Conservation (phyloP, 192 early-diverging fungal species). For the Coemansia sp. region DNA sequence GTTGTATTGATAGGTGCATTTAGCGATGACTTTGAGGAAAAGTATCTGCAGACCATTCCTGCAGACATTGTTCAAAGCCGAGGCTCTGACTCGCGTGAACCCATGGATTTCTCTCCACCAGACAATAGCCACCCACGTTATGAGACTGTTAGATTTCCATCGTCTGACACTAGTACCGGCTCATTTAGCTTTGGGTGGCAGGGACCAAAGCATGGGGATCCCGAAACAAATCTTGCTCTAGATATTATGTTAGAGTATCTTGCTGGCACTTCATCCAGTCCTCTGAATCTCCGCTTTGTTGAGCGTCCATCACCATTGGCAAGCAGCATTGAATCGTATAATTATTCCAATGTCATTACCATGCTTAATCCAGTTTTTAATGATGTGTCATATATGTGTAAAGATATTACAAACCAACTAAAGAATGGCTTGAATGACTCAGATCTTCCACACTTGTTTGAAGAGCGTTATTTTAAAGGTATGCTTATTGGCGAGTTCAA, state of each 20-base stretch:
- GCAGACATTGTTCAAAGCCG: slow-evolving; percentile 22
- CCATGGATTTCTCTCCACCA: slow-evolving; percentile 30
- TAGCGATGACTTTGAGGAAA: slow-evolving; percentile 43
- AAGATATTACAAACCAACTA: slow-evolving; percentile 21
- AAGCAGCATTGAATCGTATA: slow-evolving; percentile 62
- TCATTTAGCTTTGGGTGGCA: slow-evolving; percentile 72
- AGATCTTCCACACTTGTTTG: slow-evolving; percentile 58
- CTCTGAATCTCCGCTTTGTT: slow-evolving; percentile 75
- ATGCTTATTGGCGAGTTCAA: slow-evolving; percentile 63
- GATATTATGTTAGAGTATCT: slow-evolving; percentile 76
- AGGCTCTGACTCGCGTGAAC: slow-evolving; percentile 26
- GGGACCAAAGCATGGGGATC: slow-evolving; percentile 67
- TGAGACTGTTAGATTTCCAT: slow-evolving; percentile 53
- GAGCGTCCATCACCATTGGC: slow-evolving; percentile 68
- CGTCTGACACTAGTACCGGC: slow-evolving; percentile 64
- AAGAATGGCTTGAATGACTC: slow-evolving; percentile 33
- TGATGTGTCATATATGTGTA: slow-evolving; percentile 56
- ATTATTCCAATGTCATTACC: slow-evolving; percentile 54
- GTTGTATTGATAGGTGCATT: slow-evolving; percentile 64
- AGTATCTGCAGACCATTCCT: slow-evolving; percentile 38
- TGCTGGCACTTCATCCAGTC: slow-evolving; percentile 68
- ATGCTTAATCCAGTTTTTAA: slow-evolving; percentile 64
- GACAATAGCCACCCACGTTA: not conserved
- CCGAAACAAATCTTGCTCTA: slow-evolving; percentile 60
- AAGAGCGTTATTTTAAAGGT: slow-evolving; percentile 59